phyloP scores from a whole-genome alignment of 441 rosid species.

The Syzygium malaccense region DNA sequence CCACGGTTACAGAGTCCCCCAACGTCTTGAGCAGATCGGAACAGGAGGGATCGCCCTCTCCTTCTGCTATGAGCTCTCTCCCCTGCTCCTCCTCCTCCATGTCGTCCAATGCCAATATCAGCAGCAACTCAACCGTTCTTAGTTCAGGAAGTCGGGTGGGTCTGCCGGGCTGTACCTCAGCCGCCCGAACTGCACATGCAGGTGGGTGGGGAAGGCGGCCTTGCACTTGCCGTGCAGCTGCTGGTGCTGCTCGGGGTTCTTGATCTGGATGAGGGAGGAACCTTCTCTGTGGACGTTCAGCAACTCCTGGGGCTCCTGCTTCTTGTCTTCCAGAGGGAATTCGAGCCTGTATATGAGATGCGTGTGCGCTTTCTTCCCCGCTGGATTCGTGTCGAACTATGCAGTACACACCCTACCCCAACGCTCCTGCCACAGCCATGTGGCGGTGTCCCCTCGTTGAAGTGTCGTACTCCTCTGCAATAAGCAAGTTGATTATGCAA shows the following conservation, averaged over 20 bases:
- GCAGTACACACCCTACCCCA: conserved; percentile 63
- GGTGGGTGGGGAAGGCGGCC: conserved; percentile 54
- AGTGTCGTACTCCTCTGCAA: conserved; percentile 57
- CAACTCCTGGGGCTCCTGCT: conserved; percentile 51
- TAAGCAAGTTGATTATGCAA: neutral
- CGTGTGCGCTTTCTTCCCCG: conserved; percentile 27
- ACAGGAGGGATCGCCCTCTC: conserved; percentile 21
- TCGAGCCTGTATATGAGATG: conserved; percentile 66
- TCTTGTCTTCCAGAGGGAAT: conserved; percentile 28
- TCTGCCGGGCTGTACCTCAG: conserved; percentile 37
- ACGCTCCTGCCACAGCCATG: conserved; percentile 36
- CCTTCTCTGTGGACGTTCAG: conserved; percentile 53
- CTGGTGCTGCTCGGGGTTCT: conserved; percentile 45
- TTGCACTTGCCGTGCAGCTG: conserved; percentile 32
- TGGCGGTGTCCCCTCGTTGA: conserved; percentile 48
- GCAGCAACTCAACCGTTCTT: conserved; percentile 62
- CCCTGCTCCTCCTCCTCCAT: conserved; percentile 61
- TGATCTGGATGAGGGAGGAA: conserved; percentile 56
- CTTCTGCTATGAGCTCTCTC: conserved; percentile 33
- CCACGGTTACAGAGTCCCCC: conserved; percentile 31
- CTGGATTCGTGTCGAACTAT: conserved; percentile 45
- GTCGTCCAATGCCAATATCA: conserved; percentile 57
- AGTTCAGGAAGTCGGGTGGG: conserved; percentile 56
- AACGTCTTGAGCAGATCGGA: conserved; percentile 51
- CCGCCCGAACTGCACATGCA: conserved; percentile 42